phyloP scores from a whole-genome alignment of 805 yeast species.

The Scheffersomyces stipitis region DNA sequence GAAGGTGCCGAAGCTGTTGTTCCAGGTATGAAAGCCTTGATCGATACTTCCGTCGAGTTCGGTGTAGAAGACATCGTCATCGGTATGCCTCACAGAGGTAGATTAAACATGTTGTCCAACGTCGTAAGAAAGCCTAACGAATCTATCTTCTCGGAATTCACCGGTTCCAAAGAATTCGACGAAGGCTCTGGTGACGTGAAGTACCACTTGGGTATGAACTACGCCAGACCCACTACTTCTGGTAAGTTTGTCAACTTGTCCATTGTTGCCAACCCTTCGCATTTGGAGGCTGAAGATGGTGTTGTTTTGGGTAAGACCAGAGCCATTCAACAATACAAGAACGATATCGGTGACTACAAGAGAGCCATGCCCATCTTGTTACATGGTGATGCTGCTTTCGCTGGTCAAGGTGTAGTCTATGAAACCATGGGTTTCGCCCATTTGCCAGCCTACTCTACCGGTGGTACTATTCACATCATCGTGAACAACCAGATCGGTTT shows the following conservation, averaged over 20 bases:
- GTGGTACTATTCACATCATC: constrained; percentile 96
- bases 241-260: constrained; percentile 96
- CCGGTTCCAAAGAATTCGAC: constrained; percentile 85
- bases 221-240: constrained; percentile 97
- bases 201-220: constrained; percentile 99
- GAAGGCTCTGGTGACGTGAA: constrained; percentile 99
- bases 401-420: constrained; percentile 98
- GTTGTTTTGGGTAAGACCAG: constrained; percentile 97
- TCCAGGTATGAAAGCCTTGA: constrained; percentile 94
- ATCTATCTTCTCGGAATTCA: constrained; percentile 93
- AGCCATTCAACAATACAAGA: constrained; percentile 89
- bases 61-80: constrained; percentile 96
- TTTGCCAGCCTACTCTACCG: constrained; percentile 94
- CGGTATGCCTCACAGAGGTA: constrained; percentile 99
- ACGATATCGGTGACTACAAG: constrained; percentile 75
- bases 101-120: constrained; percentile 95
- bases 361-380: constrained; percentile 90
- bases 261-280: constrained; percentile 98
- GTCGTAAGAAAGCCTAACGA: constrained; percentile 98
- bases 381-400: constrained; percentile 99
- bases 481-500: constrained; percentile 99
- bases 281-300: constrained; percentile 98
- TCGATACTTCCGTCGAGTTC: constrained; percentile 86
- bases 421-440: constrained; percentile 95
- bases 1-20: constrained; percentile 98